Base-by-base conservation (phyloP, 163 green algal species). In the Scenedesmus sp. region DNA sequence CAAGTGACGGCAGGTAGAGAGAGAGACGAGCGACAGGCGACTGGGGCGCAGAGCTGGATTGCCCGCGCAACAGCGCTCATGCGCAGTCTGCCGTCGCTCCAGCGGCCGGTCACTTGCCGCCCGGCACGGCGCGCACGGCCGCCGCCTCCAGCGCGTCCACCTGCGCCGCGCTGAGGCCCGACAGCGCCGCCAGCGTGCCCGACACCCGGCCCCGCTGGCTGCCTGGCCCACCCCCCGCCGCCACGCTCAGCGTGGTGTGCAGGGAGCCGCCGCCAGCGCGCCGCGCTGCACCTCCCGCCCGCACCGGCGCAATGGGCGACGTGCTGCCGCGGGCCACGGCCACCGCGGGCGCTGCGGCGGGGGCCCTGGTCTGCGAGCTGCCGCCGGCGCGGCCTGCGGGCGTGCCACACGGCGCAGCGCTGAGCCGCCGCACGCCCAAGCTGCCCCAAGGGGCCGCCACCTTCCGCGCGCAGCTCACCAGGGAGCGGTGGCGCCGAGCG, bases 131-230 rank as follows among this genome's bases (percentile, higher is more conserved):
- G n/a, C n/a, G n/a, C n/a, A n/a, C n/a, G n/a, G n/a, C 70, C 13
- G 70, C 70, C 63, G 53, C 70, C n/a, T 58, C 70, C 26, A 78
- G 70, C 54, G 54, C 42, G 10, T 78, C 34, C 5, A 78, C 54
- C 7, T 78, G 57, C 31, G 70, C 70, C 29, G 70, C 29, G 33
- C 26, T 62, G 33, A 78, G 57, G 34, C 56, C 26, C 2, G 56
- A 70, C 39, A 78, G 70, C 20, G 70, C 70, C 28, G 65, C 53
- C 56, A 78, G 70, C 57, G 70, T 47, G 7, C 47, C 24, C 45
- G 60, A 26, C n/a, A n/a, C 62, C 24, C n/a, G n/a, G n/a, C n/a
- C n/a, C n/a, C n/a, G n/a, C n/a, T n/a, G n/a, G n/a, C n/a, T n/a
- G n/a, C n/a, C n/a, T n/a, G 58, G 57, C 57, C 36, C 28, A 26